A percentile compares a stretch with the other conserved stretches of the same genome.
Conservation (phyloP, 768 basidiomycete species). For the Tylopilus balloui region DNA sequence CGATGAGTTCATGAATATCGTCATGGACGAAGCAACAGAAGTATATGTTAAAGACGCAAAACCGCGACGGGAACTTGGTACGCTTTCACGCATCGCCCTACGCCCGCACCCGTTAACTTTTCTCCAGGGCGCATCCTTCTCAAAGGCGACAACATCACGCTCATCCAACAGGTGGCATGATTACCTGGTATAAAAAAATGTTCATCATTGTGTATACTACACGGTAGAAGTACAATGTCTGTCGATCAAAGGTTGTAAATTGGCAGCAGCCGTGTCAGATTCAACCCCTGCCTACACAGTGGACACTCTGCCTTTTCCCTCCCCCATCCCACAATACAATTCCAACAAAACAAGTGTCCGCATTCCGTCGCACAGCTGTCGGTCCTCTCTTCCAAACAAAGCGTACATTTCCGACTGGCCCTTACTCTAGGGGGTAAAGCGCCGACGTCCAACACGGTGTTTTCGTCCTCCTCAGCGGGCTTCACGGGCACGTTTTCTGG, state of each 20-base stretch:
- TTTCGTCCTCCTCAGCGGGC: slow-evolving; percentile 65
- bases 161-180: slow-evolving; percentile 70
- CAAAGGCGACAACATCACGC: slow-evolving; percentile 98
- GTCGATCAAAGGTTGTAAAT: slow-evolving; percentile 77
- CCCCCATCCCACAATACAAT: slow-evolving; percentile 84
- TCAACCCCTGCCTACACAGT: slow-evolving; percentile 74
- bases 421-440: slow-evolving; percentile 49
- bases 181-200: slow-evolving; percentile 12
- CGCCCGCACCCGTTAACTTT: not conserved
- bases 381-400: slow-evolving; percentile 82
- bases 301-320: slow-evolving; percentile 90
- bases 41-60: slow-evolving; percentile 88
- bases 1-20: slow-evolving; percentile 99
- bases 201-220: slow-evolving; percentile 22
- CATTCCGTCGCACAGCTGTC: slow-evolving; percentile 83
- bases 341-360: slow-evolving; percentile 89
- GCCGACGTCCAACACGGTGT: slow-evolving; percentile 59
- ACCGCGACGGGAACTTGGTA: slow-evolving; percentile 80
- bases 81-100: slow-evolving; percentile 21
- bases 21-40: slow-evolving; percentile 90
- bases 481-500: slow-evolving; percentile 51
- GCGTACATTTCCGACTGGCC: slow-evolving; percentile 67
- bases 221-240: not conserved
- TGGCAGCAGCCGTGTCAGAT: slow-evolving; percentile 64
- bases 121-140: slow-evolving; percentile 83